Percentiles rank a stretch among this genome's conserved stretches.
Conservation (phyloP, 306 rosid genomes). For the Glycyrrhiza uralensis region DNA sequence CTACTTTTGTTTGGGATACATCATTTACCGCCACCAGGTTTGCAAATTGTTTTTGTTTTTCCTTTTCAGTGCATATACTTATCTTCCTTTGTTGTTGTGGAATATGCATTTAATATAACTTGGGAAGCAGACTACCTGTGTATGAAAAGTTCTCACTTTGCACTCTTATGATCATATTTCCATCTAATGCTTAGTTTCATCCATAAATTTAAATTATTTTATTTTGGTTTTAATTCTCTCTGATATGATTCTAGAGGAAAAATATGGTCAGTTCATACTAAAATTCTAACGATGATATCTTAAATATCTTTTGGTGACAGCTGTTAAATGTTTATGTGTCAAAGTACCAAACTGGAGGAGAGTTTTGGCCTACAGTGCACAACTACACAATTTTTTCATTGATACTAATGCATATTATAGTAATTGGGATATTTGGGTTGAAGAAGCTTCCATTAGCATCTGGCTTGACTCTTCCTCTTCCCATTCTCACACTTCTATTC, state of each 20-base stretch:
- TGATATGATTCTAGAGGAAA: not conserved
- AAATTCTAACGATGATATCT: not conserved
- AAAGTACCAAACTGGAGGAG: constrained; percentile 68
- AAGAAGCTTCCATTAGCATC: constrained; percentile 68
- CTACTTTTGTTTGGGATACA: constrained; percentile 69
- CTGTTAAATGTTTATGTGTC: constrained; percentile 63
- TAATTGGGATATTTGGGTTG: constrained; percentile 74
- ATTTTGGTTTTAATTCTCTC: not conserved
- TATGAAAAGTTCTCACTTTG: not conserved
- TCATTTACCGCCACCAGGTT: constrained; percentile 90
- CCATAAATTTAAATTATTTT: not conserved
- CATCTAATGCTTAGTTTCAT: not conserved
- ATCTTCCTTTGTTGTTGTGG: not conserved
- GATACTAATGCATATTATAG: constrained; percentile 77
- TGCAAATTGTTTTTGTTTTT: not conserved
- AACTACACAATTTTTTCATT: constrained; percentile 61
- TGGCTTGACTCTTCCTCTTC: constrained; percentile 60
- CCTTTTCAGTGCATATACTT: not conserved
- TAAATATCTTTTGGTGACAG: constrained; percentile 39
- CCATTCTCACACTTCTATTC: constrained; percentile 76
- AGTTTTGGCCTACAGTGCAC: constrained; percentile 74
- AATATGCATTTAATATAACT: not conserved
- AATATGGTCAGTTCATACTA: not conserved
- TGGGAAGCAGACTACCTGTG: not conserved
- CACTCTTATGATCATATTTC: not conserved